Evolutionary conservation across 371 early-diverging fungal genomes (phyloP).

Genomic region (Saksenaea oblongispora): DNA sequence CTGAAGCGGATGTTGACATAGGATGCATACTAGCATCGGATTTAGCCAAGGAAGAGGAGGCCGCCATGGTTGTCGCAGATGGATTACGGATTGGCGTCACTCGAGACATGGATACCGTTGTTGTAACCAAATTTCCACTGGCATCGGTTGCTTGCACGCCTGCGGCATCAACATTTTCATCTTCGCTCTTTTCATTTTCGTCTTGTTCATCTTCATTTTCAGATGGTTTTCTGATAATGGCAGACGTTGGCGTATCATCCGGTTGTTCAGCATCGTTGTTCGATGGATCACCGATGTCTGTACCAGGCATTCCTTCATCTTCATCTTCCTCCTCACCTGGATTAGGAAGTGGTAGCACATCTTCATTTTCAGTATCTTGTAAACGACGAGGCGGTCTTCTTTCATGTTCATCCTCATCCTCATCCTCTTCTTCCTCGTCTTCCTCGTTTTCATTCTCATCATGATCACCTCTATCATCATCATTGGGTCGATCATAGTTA

Average conservation of each 20-base stretch:
- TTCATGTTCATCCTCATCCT: constrained; percentile 1
- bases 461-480: constrained; percentile 14
- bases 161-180: neutral
- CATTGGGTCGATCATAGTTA: neutral
- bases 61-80: neutral
- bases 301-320: too few species aligned
- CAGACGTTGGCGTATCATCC: neutral
- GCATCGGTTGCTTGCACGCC: neutral
- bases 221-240: neutral
- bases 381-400: neutral
- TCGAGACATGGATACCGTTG: neutral
- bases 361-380: neutral
- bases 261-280: neutral
- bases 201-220: neutral
- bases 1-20: neutral
- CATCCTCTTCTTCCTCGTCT: constrained; percentile 13
- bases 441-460: constrained; percentile 20
- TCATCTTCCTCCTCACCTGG: neutral
- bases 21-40: neutral
- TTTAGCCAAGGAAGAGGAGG: neutral
- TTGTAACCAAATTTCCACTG: neutral
- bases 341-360: neutral
- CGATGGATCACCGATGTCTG: neutral
- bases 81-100: neutral
- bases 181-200: neutral